These are phyloP conservation scores for Helianthus tuberosus DNA, from an alignment of 129 eudicot species.

Conservation along the genomic window DNA sequence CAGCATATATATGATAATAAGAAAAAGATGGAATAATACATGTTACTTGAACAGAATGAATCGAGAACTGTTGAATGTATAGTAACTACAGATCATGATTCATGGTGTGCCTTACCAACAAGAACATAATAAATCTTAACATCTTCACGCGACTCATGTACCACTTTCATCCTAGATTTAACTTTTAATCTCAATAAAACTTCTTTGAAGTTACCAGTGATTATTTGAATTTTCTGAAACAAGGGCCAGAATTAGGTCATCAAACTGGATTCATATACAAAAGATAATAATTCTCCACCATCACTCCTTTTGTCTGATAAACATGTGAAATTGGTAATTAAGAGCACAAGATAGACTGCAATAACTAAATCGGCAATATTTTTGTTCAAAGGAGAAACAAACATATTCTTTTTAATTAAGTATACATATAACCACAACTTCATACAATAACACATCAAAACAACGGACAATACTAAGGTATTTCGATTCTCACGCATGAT, in stretches of 20 bases:
- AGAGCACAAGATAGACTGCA: background rate
- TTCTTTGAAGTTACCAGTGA: background rate
- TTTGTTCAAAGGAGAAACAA: background rate
- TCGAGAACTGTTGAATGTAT: background rate
- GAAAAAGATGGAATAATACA: constrained; percentile 1
- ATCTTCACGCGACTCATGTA: background rate
- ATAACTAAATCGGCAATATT: background rate
- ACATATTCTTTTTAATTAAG: background rate
- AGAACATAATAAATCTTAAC: background rate
- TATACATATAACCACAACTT: too few species aligned
- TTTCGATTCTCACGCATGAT: background rate
- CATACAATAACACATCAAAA: background rate
- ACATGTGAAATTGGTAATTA: constrained; percentile 12
- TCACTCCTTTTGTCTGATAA: constrained; percentile 1
- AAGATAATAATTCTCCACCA: background rate
- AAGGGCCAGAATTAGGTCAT: background rate
- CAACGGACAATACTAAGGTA: background rate
- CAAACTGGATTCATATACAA: background rate
- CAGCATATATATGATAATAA: constrained; percentile 19
- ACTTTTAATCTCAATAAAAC: background rate
- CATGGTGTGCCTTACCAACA: background rate
- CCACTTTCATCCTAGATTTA: background rate
- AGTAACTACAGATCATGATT: background rate
- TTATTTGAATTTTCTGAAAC: background rate
- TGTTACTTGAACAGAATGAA: background rate